Evolutionary conservation across 2,329 filamentous ascomycete genomes (phyloP).

Genomic region (Ascochyta pisi): DNA sequence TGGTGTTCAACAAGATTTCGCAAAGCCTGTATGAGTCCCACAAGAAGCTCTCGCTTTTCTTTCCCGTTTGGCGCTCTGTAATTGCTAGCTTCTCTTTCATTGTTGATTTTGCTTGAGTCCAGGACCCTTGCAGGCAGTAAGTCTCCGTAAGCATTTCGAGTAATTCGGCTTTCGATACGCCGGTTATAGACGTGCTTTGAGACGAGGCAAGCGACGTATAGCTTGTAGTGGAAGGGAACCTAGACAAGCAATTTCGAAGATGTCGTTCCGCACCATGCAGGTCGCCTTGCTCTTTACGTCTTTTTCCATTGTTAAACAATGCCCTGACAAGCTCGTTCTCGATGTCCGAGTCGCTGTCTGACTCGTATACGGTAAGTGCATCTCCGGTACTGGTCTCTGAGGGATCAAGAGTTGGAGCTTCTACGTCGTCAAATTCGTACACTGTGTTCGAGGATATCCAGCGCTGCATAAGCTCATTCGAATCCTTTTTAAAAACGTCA

Average conservation of each 20-base stretch:
- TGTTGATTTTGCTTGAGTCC: slow-evolving; percentile 21
- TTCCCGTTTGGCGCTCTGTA: slow-evolving; percentile 26
- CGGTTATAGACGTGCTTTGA: slow-evolving; percentile 8
- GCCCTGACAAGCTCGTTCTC: slow-evolving; percentile 26
- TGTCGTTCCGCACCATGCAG: slow-evolving; percentile 21
- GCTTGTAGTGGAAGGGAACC: slow-evolving; percentile 18
- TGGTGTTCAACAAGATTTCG: slow-evolving; percentile 24
- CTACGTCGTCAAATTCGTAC: slow-evolving; percentile 28
- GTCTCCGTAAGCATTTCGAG: slow-evolving; percentile 21
- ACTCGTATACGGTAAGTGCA: slow-evolving; percentile 18
- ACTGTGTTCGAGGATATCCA: slow-evolving; percentile 31
- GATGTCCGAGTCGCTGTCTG: slow-evolving; percentile 30
- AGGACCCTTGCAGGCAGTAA: slow-evolving; percentile 18
- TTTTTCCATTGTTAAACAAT: slow-evolving; percentile 25
- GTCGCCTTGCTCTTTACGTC: slow-evolving; percentile 22
- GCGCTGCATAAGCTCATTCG: slow-evolving; percentile 28
- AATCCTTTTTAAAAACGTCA: slow-evolving; percentile 24
- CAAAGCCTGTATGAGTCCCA: slow-evolving; percentile 24
- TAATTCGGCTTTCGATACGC: slow-evolving; percentile 21
- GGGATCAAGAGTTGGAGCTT: slow-evolving; percentile 14
- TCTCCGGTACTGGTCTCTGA: slow-evolving; percentile 21
- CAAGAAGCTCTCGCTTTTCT: slow-evolving; percentile 23
- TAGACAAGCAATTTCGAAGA: slow-evolving; percentile 26
- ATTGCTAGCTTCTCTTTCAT: slow-evolving; percentile 30
- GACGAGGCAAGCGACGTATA: slow-evolving; percentile 14